Percentiles rank a stretch among this genome's conserved stretches.
Evolutionary conservation across 352 stramenopile genomes (phyloP).

Genomic region (Pythium utonaiense): DNA sequence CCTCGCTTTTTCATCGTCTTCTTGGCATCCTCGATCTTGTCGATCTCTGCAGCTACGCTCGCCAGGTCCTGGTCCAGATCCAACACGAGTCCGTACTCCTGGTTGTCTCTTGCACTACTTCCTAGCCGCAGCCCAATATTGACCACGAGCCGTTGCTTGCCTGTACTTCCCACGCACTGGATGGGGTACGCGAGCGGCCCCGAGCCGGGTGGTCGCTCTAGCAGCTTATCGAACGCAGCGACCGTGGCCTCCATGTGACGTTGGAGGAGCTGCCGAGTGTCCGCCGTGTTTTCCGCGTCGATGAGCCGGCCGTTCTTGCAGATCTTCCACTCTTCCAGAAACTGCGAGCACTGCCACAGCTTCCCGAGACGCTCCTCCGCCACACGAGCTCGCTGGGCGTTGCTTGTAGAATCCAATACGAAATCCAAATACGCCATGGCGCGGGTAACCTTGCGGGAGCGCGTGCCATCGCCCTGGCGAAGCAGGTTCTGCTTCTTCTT

Average conservation of each 20-base stretch:
- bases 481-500: constrained; percentile 38
- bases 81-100: constrained; percentile 64
- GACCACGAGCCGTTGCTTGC: constrained; percentile 38
- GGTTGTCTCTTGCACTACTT: constrained; percentile 38
- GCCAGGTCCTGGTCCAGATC: constrained; percentile 53
- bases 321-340: constrained; percentile 75
- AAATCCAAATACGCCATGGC: constrained; percentile 62
- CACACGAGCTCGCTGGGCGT: constrained; percentile 25
- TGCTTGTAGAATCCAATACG: constrained; percentile 48
- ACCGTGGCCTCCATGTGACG: constrained; percentile 45
- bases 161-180: constrained; percentile 33
- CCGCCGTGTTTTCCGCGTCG: constrained; percentile 49
- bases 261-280: constrained; percentile 49
- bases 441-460: constrained; percentile 52
- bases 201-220: constrained; percentile 27
- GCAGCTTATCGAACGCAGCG: constrained; percentile 44
- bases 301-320: constrained; percentile 60
- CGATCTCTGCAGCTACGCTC: not conserved
- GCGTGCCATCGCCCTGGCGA: constrained; percentile 21
- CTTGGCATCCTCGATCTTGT: constrained; percentile 8
- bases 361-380: constrained; percentile 57
- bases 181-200: constrained; percentile 53
- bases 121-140: constrained; percentile 47
- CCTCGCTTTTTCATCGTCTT: constrained; percentile 28
- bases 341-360: constrained; percentile 69